A percentile compares a stretch with the other conserved stretches of the same genome.
Conservation (phyloP, 768 basidiomycete genomes). For the Mycena capillaripes region DNA sequence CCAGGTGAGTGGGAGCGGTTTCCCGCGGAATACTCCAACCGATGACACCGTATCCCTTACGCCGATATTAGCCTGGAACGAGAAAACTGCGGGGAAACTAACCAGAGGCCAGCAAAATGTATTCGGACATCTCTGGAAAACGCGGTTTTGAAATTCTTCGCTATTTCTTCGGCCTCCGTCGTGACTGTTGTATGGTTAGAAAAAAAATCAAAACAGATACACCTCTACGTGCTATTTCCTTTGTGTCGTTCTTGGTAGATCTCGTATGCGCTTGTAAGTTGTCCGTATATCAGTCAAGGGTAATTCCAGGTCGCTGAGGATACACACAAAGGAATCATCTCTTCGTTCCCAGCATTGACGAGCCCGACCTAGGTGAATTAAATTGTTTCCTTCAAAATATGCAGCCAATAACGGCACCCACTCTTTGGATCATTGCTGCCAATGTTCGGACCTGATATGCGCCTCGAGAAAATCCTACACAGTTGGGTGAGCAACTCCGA, state of each 20-base stretch:
- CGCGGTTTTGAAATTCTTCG: conserved; percentile 4
- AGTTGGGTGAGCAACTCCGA: neutral
- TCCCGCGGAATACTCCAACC: neutral
- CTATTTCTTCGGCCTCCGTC: neutral
- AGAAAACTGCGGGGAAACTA: neutral
- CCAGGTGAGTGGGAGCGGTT: conserved; percentile 12
- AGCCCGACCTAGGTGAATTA: conserved; percentile 49
- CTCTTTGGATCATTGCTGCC: conserved; percentile 44
- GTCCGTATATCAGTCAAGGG: neutral
- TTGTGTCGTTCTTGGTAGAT: conserved; percentile 13
- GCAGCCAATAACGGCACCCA: neutral
- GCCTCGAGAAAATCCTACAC: conserved; percentile 49
- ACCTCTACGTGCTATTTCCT: conserved; percentile 4
- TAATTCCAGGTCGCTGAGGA: no score
- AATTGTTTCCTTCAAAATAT: no score
- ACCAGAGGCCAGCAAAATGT: conserved; percentile 20
- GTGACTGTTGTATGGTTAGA: neutral
- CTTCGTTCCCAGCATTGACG: conserved; percentile 51
- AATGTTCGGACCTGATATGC: conserved; percentile 50
- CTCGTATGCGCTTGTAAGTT: conserved; percentile 23
- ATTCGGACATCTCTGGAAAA: conserved; percentile 6
- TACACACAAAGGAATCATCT: conserved; percentile 54
- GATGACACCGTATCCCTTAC: conserved; percentile 21
- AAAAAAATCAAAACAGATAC: neutral
- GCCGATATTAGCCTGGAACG: neutral